Base-by-base conservation (phyloP, 2,329 filamentous ascomycete genomes). In the Macrophomina phaseolina region DNA sequence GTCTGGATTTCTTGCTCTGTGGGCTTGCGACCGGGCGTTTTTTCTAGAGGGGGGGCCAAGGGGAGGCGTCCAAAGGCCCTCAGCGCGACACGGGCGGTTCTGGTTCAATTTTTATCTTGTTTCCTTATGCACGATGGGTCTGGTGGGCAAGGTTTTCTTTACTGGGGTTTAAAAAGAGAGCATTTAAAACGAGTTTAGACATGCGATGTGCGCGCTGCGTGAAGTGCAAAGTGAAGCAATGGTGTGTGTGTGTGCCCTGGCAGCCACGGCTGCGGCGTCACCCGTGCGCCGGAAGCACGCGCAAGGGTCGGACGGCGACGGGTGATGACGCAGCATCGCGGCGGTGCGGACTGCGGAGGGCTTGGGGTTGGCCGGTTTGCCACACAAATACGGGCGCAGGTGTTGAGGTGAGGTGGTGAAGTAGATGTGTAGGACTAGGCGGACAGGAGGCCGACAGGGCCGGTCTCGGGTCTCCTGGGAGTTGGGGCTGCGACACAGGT, bases 1-100 rank as follows among this genome's bases (percentile, higher is more conserved):
- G 65, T 62, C 56, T 53, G 65, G 56, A 46, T 66, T 60, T 53
- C 58, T 61, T 52, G 46, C 55, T 56, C 46, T 66, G 64, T 28
- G 63, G 51, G 52, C 53, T 66, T 65, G 53, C 64, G 53, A 58
- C 64, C 64, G 64, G 64, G 64, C 52, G 64, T 66, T 66, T 58
- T 36, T 58, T 58, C 45, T 66, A 66, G 64, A 52, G 52, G 32
- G 64, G 36, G 64, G 64, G 64, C 64, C 64, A 66, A 66, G n/a
- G 64, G 64, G 45, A 42, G 64, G 64, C 64, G 64, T 66, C 64
- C 45, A 48, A 66, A 53, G 48, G 42, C 64, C 53, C 53, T 49
- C 46, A 51, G 64, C 18, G 49, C 42, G 51, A 65, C 40, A 56
- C 28, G 53, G 53, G 64, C 52, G 63, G 48, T 65, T 56, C 61